Conservation (phyloP, 1,284 basidiomycete genomes). For the Stereum hirsutum region DNA sequence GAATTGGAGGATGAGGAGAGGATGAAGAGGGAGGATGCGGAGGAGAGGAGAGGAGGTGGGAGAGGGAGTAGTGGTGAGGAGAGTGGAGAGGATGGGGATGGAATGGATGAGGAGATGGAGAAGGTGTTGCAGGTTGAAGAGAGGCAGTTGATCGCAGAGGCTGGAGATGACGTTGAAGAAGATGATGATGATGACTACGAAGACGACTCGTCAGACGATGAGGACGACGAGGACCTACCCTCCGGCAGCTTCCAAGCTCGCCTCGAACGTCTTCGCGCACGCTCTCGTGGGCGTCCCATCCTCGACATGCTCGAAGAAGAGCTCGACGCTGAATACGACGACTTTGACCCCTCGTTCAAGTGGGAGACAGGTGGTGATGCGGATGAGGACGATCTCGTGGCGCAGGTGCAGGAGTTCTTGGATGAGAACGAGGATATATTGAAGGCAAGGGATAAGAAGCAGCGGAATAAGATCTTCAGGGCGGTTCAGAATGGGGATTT, state of each 20-base stretch:
- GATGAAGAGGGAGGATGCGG: slow-evolving; percentile 35
- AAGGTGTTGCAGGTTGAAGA: slow-evolving; percentile 9
- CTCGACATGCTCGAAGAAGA: slow-evolving; percentile 10
- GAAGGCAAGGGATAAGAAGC: slow-evolving; percentile 34
- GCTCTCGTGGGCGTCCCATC: slow-evolving; percentile 18
- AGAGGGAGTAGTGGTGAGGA: slow-evolving; percentile 38
- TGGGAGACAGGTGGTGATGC: slow-evolving; percentile 48
- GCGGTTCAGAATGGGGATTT: slow-evolving; percentile 57
- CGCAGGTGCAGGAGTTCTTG: slow-evolving; percentile 43
- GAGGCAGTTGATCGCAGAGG: slow-evolving; percentile 13
- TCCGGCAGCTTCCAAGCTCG: slow-evolving; percentile 43
- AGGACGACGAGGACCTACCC: slow-evolving; percentile 33
- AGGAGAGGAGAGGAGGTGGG: slow-evolving; percentile 11
- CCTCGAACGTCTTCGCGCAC: slow-evolving; percentile 32
- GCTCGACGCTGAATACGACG: slow-evolving; percentile 17
- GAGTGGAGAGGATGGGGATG: slow-evolving; percentile 13
- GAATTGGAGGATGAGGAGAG: slow-evolving; percentile 49
- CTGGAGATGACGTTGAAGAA: slow-evolving; percentile 14
- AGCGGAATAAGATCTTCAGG: slow-evolving; percentile 50
- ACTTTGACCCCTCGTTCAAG: slow-evolving; percentile 18
- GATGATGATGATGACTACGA: slow-evolving; percentile 16
- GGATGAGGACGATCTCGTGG: slow-evolving; percentile 58
- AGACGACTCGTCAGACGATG: slow-evolving; percentile 15
- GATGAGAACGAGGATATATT: slow-evolving; percentile 33
- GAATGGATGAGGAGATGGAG: slow-evolving; percentile 20